Evolutionary conservation across 2,329 filamentous ascomycete species (phyloP), one percentile per base, ranked within the genome.

Genomic region (Aureobasidium mangrovei): DNA sequence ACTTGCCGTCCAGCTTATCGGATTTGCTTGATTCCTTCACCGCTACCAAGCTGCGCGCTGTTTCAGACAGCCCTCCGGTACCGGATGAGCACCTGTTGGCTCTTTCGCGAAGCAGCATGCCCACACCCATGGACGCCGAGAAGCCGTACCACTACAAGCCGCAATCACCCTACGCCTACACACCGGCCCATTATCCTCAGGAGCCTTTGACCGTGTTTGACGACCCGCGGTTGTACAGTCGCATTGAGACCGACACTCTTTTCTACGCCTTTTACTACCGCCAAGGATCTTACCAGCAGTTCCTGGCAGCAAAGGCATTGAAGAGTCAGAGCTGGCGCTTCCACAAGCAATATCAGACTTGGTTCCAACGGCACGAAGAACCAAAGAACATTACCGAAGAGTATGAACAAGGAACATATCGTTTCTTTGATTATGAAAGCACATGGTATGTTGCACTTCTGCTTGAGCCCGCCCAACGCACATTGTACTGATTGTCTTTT

Each of bases 251-350:
- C 0, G 93, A 98, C 67, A 95, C 91, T 31, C 77, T 98, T 7
- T 98, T 98, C 72, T 98, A 98, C 72, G 87, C 95, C 43, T 98
- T 98, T 73, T 98, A 98, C 77, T 98, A 98, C 76, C 89, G 91
- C 62, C 93, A 98, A 71, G 90, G 90, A 28, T 91, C 90, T 1
- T 91, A 95, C 63, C 91, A 97, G 69, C 93, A 98, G 69, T 96
- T 91, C 67, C 78, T 97, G 56, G 90, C 93, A 1, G 93, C 93
- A 10, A 95, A 95, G 72, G 89, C 93, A n/a, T 75, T 98, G 51
- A 98, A 98, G 74, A 88, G 91, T 61, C 93, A 98, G 71, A 96
- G 91, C 71, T 98, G 93, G 93, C 82, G 93, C 55, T 98, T 98
- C 70, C 93, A 98, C 74, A 98, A 98, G 77, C 93, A 97, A 70